A percentile compares a stretch with the other conserved stretches of the same genome.
Evolutionary conservation across 2,329 filamentous ascomycete genomes (phyloP).

Genomic region (Bisporella sp.): DNA sequence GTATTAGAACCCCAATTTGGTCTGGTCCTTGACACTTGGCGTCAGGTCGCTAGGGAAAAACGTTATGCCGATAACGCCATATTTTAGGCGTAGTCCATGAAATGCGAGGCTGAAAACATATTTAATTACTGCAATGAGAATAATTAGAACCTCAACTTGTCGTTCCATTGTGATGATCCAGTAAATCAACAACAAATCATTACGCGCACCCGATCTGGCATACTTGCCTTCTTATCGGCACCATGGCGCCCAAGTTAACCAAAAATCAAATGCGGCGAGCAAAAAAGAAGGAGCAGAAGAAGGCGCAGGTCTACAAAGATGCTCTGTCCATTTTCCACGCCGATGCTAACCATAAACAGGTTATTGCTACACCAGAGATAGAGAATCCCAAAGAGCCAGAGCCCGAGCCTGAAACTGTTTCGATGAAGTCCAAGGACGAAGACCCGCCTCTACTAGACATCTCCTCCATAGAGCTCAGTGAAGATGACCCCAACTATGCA

Average conservation of each 20-base stretch:
- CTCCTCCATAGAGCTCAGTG: slow-evolving; percentile 42
- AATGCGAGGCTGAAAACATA: too few species aligned
- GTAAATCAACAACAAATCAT: too few species aligned
- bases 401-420: slow-evolving; percentile 23
- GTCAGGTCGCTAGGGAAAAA: too few species aligned
- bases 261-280: slow-evolving; percentile 93
- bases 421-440: slow-evolving; percentile 25
- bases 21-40: too few species aligned
- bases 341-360: slow-evolving; percentile 20
- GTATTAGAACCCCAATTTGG: too few species aligned
- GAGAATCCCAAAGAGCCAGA: slow-evolving; percentile 17
- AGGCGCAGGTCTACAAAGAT: slow-evolving; percentile 42
- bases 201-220: too few species aligned
- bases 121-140: too few species aligned
- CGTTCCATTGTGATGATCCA: too few species aligned
- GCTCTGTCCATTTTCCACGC: too few species aligned
- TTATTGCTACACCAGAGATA: slow-evolving; percentile 16
- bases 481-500: slow-evolving; percentile 71
- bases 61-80: too few species aligned
- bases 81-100: too few species aligned
- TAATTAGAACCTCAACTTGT: too few species aligned
- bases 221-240: slow-evolving; percentile 20
- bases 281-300: slow-evolving; percentile 91
- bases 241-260: slow-evolving; percentile 69
- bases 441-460: slow-evolving; percentile 39